Evolutionary conservation across 306 rosid genomes (phyloP).

Genomic region (Corylus americana): DNA sequence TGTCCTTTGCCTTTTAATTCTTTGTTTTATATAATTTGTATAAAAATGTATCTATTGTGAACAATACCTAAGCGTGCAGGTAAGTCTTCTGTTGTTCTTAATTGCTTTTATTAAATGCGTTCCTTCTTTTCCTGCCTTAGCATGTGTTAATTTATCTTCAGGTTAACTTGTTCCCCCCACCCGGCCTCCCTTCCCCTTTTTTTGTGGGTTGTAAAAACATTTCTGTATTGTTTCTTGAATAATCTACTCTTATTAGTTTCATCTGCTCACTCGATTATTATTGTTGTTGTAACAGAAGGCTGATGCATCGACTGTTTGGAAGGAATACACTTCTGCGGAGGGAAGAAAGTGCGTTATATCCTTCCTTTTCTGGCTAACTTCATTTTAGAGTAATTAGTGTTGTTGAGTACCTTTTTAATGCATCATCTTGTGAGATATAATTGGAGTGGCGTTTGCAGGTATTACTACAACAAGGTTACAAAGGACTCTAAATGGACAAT

Average conservation of each 20-base stretch:
- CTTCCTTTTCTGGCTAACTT: neutral
- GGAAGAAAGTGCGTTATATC: conserved; percentile 80
- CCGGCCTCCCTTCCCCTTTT: neutral
- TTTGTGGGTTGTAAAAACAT: neutral
- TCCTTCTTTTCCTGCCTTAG: conserved; percentile 18
- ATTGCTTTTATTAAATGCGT: conserved; percentile 5
- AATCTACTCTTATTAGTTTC: conserved; percentile 26
- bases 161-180: neutral
- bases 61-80: conserved; percentile 6
- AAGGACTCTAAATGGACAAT: conserved; percentile 96
- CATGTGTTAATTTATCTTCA: conserved; percentile 5
- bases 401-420: neutral
- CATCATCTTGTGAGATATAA: conserved; percentile 10
- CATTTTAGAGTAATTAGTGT: conserved; percentile 6
- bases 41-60: conserved; percentile 16
- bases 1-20: conserved; percentile 19
- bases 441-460: conserved; percentile 56
- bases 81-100: conserved; percentile 17
- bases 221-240: conserved; percentile 1
- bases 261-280: conserved; percentile 36
- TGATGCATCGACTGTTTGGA: conserved; percentile 99
- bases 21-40: neutral
- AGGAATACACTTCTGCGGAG: conserved; percentile 87
- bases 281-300: conserved; percentile 84
- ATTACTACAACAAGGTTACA: conserved; percentile 89